Evolutionary conservation across 2,329 filamentous ascomycete genomes (phyloP), one percentile per base, ranked within the genome.

Genomic region (Didymellaceae sp.): DNA sequence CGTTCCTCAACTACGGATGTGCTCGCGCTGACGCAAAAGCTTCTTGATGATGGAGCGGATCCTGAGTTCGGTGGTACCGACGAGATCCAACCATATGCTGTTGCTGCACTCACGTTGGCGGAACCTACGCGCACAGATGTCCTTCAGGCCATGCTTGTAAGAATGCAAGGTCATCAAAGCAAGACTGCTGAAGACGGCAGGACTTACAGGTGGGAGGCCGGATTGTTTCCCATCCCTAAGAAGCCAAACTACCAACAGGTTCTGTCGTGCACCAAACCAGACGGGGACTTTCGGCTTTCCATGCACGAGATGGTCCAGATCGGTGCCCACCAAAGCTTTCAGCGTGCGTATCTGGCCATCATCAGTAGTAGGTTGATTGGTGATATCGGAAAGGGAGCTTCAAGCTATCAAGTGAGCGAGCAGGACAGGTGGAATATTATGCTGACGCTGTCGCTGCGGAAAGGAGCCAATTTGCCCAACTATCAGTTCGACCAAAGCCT

Each of bases 21-120:
- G 2, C 45, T 69, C 1, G 42, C 56, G 1, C 43, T 67, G n/a
- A 32, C 68, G 1, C 58, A 54, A 16, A 42, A 62, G 9, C 60
- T 73, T 10, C 59, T 73, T 4, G 54, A 65, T 10, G 55, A 50
- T 1, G 68, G 70, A n/a, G 70, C 69, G 10, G 62, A 72, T 37
- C 64, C 67, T 1, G 65, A 70, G 38, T 37, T 55, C 9, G 56
- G 55, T 42, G 62, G 63, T 17, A 13, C 44, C 2, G 58, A 64
- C 26, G 60, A 61, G 4, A 40, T 61, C 3, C 57, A 52, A 16
- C 66, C 63, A 2, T 68, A 66, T 32, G 41, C 61, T 6, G 57
- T 61, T 25, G 70, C 66, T 4, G 66, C 65, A 3, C 62, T 63
- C 10, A 60, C 47, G 1, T 62, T 71, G 18, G 55, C 65, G 25